Base-by-base conservation (phyloP, 129 eudicot species). In the Flaveria robusta region DNA sequence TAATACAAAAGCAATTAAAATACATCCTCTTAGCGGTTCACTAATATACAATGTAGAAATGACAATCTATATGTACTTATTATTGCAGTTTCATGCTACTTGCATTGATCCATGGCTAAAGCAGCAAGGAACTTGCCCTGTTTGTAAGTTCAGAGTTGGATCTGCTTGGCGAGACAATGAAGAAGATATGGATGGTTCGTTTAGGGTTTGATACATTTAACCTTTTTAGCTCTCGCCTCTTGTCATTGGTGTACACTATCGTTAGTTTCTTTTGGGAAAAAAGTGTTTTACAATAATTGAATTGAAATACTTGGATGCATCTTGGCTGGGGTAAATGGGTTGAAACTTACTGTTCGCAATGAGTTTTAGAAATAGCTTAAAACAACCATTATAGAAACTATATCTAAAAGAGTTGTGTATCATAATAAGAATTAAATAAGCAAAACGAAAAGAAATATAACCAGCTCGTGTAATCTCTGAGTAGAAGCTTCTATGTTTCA, bases 101-200 rank as follows among this genome's bases (percentile, higher is more conserved):
- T 89, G 97, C 86, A 92, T 92, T 54, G 97, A 92, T 80, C 97
- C 97, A 46, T 92, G 97, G 97, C 88, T 92, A 64, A 71, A 90
- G 49, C 97, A 92, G 74, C 97, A 89, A 77, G 97, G 96, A 62
- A 92, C 96, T 10, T 89, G 97, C 74, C 97, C 96, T 0, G 89
- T 92, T 64, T 92, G 97, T 71, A 92, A 92, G 77, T 89, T 65
- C 55, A 86, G 81, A 83, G 96, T 88, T 7, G 96, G 91, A 47
- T 84, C 93, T 3, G 81, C 86, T 59, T 89, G 96, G 92, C 85
- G 77, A 13, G 90, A 82, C 31, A 60, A 77, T 50, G 88, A 76
- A 20, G 91, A 66, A 47, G 91, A 73, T 22, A 79, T 20, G 16
- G 90, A 89, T 67, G 94, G 56, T 22, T 77, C 81, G 20, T 62